Evolutionary conservation across 2,329 filamentous ascomycete genomes (phyloP), one percentile per base, ranked within the genome.

Genomic region (Parasarocladium wereldwijsianum): DNA sequence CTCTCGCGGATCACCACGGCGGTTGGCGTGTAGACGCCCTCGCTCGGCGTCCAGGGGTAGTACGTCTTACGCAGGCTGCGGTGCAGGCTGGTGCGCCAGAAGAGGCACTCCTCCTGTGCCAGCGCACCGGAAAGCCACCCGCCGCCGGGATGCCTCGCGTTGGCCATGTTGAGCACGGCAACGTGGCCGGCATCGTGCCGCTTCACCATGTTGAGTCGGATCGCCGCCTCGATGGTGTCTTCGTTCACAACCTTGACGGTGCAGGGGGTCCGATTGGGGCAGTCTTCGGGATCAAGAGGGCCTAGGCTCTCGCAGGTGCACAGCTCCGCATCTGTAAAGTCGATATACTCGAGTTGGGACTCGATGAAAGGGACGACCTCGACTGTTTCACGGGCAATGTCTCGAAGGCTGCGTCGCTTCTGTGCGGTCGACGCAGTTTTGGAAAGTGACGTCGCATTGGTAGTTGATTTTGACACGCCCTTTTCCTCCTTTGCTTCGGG

Each of bases 81-180:
- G 17, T 49, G 60, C 6, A 74, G 59, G 1, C 66, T 65, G 26
- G 62, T 70, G 24, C 75, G 66, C 44, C 72, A 75, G 51, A 73
- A 81, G 6, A 82, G 58, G 3, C 67, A 64, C 53, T 82, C 76
- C 51, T 82, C 76, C 47, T 82, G 76, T 0, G 76, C 75, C 17
- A 66, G 49, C 32, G 70, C 58, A 20, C 76, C 76, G 21, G 59
- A 60, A 4, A 62, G 44, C 63, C 73, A 81, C 12, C 72, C 73
- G 13, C 76, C 76, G n/a, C 75, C 76, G 0, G 68, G 60, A 10
- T 43, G 47, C 4, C 47, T 40, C 26, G 66, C 59, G 29, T 69
- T 77, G 11, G 75, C 75, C 53, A 79, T 70, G 42, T 80, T 82
- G 34, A 82, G 54, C 15, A 79, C 60, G 18, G 62, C 66, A n/a